Percentiles rank a stretch among this genome's conserved stretches.
Evolutionary conservation across 352 stramenopile genomes (phyloP).

Genomic region (Phytophthora megakarya): DNA sequence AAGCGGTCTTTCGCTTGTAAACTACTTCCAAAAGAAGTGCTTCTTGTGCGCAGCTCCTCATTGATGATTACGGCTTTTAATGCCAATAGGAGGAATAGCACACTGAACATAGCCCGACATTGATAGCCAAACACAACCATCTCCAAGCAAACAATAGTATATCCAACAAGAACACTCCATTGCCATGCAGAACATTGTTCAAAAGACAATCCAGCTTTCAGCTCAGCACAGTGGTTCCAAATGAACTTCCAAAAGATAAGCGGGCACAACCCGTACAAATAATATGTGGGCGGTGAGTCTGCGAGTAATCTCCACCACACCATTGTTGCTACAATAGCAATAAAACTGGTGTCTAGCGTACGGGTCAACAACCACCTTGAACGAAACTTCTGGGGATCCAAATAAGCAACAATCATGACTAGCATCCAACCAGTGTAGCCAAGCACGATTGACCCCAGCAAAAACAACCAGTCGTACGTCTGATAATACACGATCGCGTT

Average conservation of each 20-base stretch:
- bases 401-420: slow-evolving; percentile 57
- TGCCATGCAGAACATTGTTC: slow-evolving; percentile 4
- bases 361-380: slow-evolving; percentile 24
- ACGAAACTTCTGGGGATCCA: slow-evolving; percentile 39
- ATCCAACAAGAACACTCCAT: slow-evolving; percentile 27
- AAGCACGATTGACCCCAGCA: slow-evolving; percentile 64
- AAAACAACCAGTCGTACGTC: slow-evolving; percentile 81
- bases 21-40: too few relatives aligned
- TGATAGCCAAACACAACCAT: slow-evolving; percentile 64
- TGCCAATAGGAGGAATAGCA: slow-evolving; percentile 60
- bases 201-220: slow-evolving; percentile 17
- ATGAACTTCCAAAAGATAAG: slow-evolving; percentile 73
- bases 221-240: slow-evolving; percentile 40
- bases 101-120: slow-evolving; percentile 52
- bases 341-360: slow-evolving; percentile 21
- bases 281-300: slow-evolving; percentile 69
- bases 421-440: slow-evolving; percentile 76
- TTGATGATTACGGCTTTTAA: slow-evolving; percentile 37
- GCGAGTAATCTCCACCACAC: slow-evolving; percentile 58
- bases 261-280: slow-evolving; percentile 70
- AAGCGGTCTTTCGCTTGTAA: not conserved
- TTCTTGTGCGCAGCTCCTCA: slow-evolving; percentile 5
- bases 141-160: slow-evolving; percentile 48
- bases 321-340: slow-evolving; percentile 16
- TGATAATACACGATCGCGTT: slow-evolving; percentile 78